Conservation (phyloP, 371 early-diverging fungal genomes). For the Fennellomyces sp. region DNA sequence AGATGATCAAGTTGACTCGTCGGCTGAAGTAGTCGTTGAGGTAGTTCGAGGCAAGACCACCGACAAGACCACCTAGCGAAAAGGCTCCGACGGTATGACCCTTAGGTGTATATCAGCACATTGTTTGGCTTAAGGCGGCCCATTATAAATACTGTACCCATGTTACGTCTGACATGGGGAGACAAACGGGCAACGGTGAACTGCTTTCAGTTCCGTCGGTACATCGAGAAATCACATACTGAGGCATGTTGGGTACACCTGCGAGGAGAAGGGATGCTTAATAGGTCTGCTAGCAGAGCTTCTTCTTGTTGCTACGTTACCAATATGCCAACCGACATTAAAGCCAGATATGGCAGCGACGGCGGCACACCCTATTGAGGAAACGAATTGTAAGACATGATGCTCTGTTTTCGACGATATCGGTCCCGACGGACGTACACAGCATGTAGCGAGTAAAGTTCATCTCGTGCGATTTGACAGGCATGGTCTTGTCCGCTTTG, state of each 20-base stretch:
- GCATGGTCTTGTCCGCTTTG: neutral
- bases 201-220: constrained; percentile 22
- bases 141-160: constrained; percentile 17
- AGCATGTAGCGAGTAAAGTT: constrained; percentile 8
- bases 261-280: neutral
- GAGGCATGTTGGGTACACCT: constrained; percentile 56
- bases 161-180: constrained; percentile 40
- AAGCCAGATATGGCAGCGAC: constrained; percentile 15
- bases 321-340: constrained; percentile 18
- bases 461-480: constrained; percentile 5
- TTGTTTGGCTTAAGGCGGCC: neutral
- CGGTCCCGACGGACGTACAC: no score
- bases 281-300: neutral
- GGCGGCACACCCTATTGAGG: constrained; percentile 13
- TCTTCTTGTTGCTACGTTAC: constrained; percentile 1
- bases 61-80: constrained; percentile 51
- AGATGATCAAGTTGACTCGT: constrained; percentile 43
- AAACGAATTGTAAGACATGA: no score
- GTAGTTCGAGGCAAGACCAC: constrained; percentile 42
- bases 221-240: constrained; percentile 39
- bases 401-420: no score
- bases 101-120: constrained; percentile 16
- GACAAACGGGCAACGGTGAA: constrained; percentile 35
- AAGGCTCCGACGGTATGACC: constrained; percentile 48
- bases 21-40: constrained; percentile 38